Base-by-base conservation (phyloP, 257 asterid species). In the Capsicum pubescens region DNA sequence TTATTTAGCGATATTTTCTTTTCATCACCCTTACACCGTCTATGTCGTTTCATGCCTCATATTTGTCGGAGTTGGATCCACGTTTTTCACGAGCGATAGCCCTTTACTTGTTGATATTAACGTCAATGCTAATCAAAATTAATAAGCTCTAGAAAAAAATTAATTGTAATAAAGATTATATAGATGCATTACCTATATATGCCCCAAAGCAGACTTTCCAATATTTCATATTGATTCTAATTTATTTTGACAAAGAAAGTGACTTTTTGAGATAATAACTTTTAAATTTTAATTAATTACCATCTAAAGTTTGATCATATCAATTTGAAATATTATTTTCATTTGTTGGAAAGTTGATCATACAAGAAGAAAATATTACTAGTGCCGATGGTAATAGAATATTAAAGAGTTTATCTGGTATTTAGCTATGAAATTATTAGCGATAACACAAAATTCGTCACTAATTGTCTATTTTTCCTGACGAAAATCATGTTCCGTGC, bases 381-480 rank as follows among this genome's bases (percentile, higher is more conserved):
- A 56, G 61, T 56, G 61, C n/a, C n/a, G 5, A 5, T 14, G 8
- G 61, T 55, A 55, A 11, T 55, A 10, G 17, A 44, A 15, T 11
- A 11, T 17, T 35, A 2, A 12, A 66, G 9, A 66, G 7, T n/a
- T 66, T 12, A 66, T 66, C n/a, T 26, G 32, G 32, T 67, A 0
- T 61, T 85, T 90, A 85, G 66, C 67, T 16, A 69, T 1, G 32
- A 55, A 13, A 32, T 8, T 32, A 57, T n/a, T 54, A 54, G 5
- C 16, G 16, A 12, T 2, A 54, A 54, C 1, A 26, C 1, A 26
- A 26, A 26, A 26, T 26, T 26, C 32, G 32, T 26, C 32, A 26
- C 32, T 26, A 26, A 26, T 26, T 26, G 32, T 26, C 32, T 26
- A 26, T 26, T 26, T 26, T 26, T 26, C 32, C 1, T 26, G 32